Percentiles rank a stretch among this genome's conserved stretches.
These are phyloP conservation scores for Eucalyptus cladocalyx DNA, from an alignment of 345 rosid species.

Conservation along the genomic window DNA sequence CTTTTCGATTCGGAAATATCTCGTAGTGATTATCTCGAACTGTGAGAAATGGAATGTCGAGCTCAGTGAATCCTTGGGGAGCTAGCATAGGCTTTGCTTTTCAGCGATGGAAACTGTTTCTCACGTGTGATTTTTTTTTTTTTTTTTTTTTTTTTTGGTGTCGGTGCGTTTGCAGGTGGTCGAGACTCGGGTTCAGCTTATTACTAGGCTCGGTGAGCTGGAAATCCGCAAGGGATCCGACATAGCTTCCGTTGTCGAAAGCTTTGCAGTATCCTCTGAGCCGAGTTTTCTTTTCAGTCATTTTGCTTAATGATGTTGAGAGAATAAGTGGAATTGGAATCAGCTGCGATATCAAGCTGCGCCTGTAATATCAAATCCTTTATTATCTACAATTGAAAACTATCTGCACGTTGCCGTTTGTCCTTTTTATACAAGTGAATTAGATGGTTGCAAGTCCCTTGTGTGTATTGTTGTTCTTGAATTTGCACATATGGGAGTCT, in stretches of 20 bases:
- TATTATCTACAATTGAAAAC: not conserved
- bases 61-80: not conserved
- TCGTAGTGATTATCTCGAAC: no score
- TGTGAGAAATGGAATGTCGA: not conserved
- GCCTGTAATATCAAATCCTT: not conserved
- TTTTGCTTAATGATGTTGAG: not conserved
- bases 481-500: not conserved
- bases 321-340: not conserved
- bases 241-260: conserved; percentile 28
- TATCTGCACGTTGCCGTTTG: not conserved
- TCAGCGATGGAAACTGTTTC: not conserved
- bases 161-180: conserved; percentile 33
- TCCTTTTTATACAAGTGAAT: not conserved
- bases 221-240: conserved; percentile 31
- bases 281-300: not conserved
- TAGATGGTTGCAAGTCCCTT: not conserved
- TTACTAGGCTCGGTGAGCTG: conserved; percentile 33
- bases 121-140: no score
- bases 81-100: not conserved
- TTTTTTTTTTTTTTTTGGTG: no score
- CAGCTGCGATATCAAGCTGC: not conserved
- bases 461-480: not conserved
- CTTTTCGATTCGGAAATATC: no score
- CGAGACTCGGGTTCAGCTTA: conserved; percentile 51
- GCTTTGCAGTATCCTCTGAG: conserved; percentile 53